Conservation (phyloP, 2,329 filamentous ascomycete genomes). For the Aspergillus texensis region DNA sequence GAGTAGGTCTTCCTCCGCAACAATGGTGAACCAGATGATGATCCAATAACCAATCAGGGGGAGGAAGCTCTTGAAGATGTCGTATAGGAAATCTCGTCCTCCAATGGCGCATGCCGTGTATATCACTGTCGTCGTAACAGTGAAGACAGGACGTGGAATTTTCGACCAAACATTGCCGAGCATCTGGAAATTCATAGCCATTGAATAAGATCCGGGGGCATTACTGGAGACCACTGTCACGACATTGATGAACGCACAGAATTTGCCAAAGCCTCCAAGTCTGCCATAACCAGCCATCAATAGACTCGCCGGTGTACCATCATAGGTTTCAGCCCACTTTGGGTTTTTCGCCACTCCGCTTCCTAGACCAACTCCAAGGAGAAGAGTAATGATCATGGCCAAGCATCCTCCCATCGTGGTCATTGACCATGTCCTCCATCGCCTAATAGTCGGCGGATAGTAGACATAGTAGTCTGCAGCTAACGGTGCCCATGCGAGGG, state of each 20-base stretch:
- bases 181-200: constrained; percentile 49
- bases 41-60: constrained; percentile 53
- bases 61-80: constrained; percentile 50
- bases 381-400: constrained; percentile 37
- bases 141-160: constrained; percentile 48
- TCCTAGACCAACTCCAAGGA: constrained; percentile 47
- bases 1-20: constrained; percentile 46
- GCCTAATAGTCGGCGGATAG: constrained; percentile 41
- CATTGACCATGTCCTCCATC: constrained; percentile 40
- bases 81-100: constrained; percentile 47
- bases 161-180: constrained; percentile 40
- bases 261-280: constrained; percentile 46
- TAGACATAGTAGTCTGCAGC: constrained; percentile 50
- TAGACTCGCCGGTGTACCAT: constrained; percentile 38
- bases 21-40: constrained; percentile 46
- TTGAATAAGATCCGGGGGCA: constrained; percentile 49
- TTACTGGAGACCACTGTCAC: constrained; percentile 49
- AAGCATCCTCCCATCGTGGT: constrained; percentile 40
- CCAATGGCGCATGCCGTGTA: constrained; percentile 49
- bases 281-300: constrained; percentile 42
- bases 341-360: constrained; percentile 39
- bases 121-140: constrained; percentile 43
- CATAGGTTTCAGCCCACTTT: constrained; percentile 21
- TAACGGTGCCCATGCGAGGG: constrained; percentile 39
- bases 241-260: constrained; percentile 48